These are phyloP conservation scores for Glycine tomentella DNA, from an alignment of 306 rosid genomes.

Conservation along the genomic window DNA sequence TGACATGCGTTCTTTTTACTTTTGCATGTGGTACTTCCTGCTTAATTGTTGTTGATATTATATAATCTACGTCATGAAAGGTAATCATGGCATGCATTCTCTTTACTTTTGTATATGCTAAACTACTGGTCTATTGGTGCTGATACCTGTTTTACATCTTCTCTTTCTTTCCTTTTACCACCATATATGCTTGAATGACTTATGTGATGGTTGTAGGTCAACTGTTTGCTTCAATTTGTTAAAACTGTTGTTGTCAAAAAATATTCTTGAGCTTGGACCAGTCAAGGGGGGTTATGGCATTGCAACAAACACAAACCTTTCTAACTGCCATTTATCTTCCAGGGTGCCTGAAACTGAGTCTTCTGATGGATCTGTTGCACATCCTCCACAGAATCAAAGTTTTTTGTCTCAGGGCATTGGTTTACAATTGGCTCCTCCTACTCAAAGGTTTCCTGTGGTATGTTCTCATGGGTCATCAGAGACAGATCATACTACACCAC, in stretches of 20 bases:
- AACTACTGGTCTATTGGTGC: slow-evolving; percentile 7
- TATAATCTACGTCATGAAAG: slow-evolving; percentile 12
- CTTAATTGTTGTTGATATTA: neutral
- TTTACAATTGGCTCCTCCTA: slow-evolving; percentile 93
- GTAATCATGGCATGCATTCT: slow-evolving; percentile 4
- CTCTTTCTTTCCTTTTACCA: neutral
- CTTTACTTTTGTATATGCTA: neutral
- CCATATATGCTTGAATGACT: slow-evolving; percentile 29
- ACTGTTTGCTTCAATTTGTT: slow-evolving; percentile 44
- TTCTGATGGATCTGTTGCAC: slow-evolving; percentile 78
- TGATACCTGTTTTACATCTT: slow-evolving; percentile 21
- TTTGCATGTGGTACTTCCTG: slow-evolving; percentile 16
- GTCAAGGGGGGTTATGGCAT: slow-evolving; percentile 46
- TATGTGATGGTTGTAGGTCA: slow-evolving; percentile 33
- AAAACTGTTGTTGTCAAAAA: slow-evolving; percentile 63
- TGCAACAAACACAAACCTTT: slow-evolving; percentile 61
- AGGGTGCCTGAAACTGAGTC: slow-evolving; percentile 75
- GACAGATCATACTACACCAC: slow-evolving; percentile 53
- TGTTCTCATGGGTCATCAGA: slow-evolving; percentile 64
- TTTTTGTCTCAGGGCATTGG: slow-evolving; percentile 79
- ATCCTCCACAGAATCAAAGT: slow-evolving; percentile 64
- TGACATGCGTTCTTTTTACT: neutral
- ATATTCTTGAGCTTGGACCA: slow-evolving; percentile 75
- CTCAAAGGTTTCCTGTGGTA: slow-evolving; percentile 64
- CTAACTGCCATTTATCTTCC: slow-evolving; percentile 62